Base-by-base conservation (phyloP, 495 filamentous ascomycete genomes). In the Tuber umbilicatum region DNA sequence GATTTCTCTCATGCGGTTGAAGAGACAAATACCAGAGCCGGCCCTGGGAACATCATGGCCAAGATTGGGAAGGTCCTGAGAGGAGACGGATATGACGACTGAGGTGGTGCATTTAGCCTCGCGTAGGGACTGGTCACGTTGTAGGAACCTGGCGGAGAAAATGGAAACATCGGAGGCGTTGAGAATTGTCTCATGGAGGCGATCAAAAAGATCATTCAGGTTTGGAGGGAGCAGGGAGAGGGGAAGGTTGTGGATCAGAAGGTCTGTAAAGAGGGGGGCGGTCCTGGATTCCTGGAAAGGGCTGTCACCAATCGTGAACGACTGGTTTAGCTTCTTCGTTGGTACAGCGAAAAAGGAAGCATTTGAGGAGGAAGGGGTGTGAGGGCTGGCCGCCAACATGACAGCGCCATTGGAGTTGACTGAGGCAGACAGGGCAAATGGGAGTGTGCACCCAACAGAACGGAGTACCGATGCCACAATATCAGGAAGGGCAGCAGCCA, bases 391-490 rank as follows among this genome's bases (percentile, higher is more conserved):
- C 17, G 43, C 5, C 17, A 47, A 19, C 0, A 19, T 47, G 3
- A 47, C 43, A 0, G 17, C 43, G 2, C 43, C 3, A 5, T 47
- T 47, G 17, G 43, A 2, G 14, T 47, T 47, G 43, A 47, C 43
- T 6, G 19, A 21, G 14, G 43, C 43, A 0, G 17, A 12, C 1
- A 47, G 5, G 43, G 43, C 2, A 6, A 47, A 3, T 0, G 19
- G 5, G 5, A 21, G 19, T 0, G 43, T 17, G 5, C 19, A 47
- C 0, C 43, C 43, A 0, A 2, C 43, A 0, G 1, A 0, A 1
- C 19, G 16, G 3, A 21, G 19, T 0, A 47, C 43, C 0, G 12
- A 17, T 0, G 14, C 42, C 42, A 45, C 19, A 17, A 17, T 19
- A 10, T 45, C 42, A 5, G 43, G 43, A 5, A 47, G 43, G 5